Base-by-base conservation (phyloP, 345 rosid genomes). In the Ceriops tagal region DNA sequence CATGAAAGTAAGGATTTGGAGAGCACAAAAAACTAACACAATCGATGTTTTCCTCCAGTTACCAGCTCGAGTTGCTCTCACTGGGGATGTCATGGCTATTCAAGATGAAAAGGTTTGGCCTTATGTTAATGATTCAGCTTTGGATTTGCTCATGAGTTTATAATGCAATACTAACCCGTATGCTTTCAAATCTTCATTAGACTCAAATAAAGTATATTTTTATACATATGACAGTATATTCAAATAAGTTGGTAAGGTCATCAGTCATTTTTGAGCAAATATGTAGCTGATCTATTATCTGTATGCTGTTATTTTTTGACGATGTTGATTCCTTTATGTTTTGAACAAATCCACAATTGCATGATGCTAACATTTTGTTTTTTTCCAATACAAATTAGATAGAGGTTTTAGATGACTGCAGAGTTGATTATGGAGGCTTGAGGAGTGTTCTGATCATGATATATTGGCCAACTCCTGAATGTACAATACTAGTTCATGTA, bases 1-100 rank as follows among this genome's bases (percentile, higher is more conserved):
- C 31, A 63, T 35, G n/a, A 18, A 20, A 62, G 28, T 16, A 16
- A 10, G 37, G 27, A 52, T 67, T 20, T 47, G n/a, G 66, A 62
- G 53, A 1, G 31, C 24, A 26, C 10, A 10, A 55, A 55, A 22
- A 34, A 32, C 47, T 74, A 51, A 68, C 66, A 52, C 53, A 21
- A 24, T 66, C 56, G 30, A 19, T 73, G 16, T 71, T 21, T 64
- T 20, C 65, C 61, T 80, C 83, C 88, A 93, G 98, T 76, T 87
- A 67, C 96, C 98, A 4, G 76, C 82, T 59, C 80, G 90, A 72
- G 83, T 89, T 76, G 97, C 96, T 78, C 70, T 93, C 64, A 86
- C 81, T 20, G 98, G 98, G 65, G 93, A 91, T 66, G 78, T 88
- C 53, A 55, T 78, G 68, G 86, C 93, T 80, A 87, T 93, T 58